Evolutionary conservation across 345 rosid genomes (phyloP).

Genomic region (Eucalyptus cloeziana): DNA sequence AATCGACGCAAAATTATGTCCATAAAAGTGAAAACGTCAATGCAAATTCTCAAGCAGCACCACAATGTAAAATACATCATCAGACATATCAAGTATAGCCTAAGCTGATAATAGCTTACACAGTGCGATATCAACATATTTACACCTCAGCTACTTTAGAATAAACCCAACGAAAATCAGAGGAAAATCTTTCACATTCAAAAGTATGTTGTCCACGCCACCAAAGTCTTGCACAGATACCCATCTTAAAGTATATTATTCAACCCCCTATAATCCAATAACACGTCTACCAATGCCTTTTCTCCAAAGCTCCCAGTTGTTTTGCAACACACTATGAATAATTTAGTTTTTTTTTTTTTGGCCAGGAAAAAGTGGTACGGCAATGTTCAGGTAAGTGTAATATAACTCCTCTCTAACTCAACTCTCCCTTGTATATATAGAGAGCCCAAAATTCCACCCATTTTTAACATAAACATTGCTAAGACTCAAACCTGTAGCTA

Average conservation of each 20-base stretch:
- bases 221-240: background rate
- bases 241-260: background rate
- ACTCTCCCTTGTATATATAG: background rate
- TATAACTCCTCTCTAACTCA: background rate
- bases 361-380: background rate
- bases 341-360: background rate
- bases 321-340: background rate
- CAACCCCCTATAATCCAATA: background rate
- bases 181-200: background rate
- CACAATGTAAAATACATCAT: background rate
- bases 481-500: conserved; percentile 64
- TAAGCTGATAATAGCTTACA: background rate
- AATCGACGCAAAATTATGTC: background rate
- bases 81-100: background rate
- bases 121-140: background rate
- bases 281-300: background rate
- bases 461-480: background rate
- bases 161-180: background rate
- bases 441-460: background rate
- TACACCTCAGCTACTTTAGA: background rate
- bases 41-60: background rate
- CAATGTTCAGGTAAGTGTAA: background rate
- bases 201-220: background rate
- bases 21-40: background rate
- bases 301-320: background rate